Evolutionary conservation across 768 basidiomycete genomes (phyloP), one percentile per base, ranked within the genome.

Genomic region (Boletus sensibilis): DNA sequence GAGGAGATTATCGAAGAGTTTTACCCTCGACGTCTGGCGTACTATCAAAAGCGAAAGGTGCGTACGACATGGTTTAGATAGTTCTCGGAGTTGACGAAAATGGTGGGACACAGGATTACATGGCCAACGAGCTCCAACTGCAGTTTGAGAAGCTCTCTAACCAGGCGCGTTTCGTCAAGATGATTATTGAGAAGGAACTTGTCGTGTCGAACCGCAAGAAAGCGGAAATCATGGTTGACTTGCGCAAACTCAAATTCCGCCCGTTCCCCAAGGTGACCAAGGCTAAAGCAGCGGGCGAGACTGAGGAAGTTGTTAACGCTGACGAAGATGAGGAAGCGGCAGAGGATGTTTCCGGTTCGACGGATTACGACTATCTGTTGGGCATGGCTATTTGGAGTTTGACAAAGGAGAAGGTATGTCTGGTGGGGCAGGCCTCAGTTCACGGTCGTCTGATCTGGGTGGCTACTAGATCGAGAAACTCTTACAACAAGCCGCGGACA

Each of bases 21-120:
- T 69, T 99, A 92, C 68, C 90, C 92, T 27, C 76, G 86, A 53
- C 85, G 97, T 16, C 75, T 99, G 60, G 86, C 90, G 27, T 94
- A 83, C 74, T 99, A 99, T 70, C 94, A 95, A 75, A 92, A 93
- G 64, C 89, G 97, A 70, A 99, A 99, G 84, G 95, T 89, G 50
- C n/a, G 47, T 42, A 33, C 5, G 13, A 6, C 5, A 55, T 44
- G 21, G 8, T 13, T n/a, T 20, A 8, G 7, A 29, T n/a, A 14
- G 35, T 41, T 39, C 27, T 27, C 21, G 38, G 2, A 39, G 52
- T 23, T 53, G 38, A 47, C 34, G 35, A 6, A 27, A 16, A 25
- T 10, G 18, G 29, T 39, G 41, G 38, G 14, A 45, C 5, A 37
- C 64, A 98, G 94, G 94, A 96, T 68, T 81, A 81, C 72, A 80